Conservation (phyloP, 768 basidiomycete genomes). For the Mrakia gelida region DNA sequence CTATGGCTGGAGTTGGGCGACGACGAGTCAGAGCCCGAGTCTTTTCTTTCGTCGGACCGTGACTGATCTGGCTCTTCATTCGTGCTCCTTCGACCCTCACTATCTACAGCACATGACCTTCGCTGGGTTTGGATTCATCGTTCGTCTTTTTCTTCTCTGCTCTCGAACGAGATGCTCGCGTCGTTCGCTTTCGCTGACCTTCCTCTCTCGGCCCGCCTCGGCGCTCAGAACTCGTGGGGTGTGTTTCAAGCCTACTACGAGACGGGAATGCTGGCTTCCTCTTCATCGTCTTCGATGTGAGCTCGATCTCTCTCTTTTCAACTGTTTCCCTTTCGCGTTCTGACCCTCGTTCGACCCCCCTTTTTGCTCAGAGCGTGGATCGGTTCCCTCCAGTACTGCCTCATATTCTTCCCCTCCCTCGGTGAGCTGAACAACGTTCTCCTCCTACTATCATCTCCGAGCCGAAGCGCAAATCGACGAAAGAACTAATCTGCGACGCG, state of each 20-base stretch:
- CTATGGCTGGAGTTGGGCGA: too few species aligned
- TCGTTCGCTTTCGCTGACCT: too few species aligned
- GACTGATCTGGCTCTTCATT: too few species aligned
- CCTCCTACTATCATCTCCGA: background rate
- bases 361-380: background rate
- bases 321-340: too few species aligned
- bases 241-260: conserved; percentile 13
- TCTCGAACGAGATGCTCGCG: too few species aligned
- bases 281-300: background rate
- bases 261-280: background rate
- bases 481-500: background rate
- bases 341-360: too few species aligned
- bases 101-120: background rate
- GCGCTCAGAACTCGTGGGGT: background rate
- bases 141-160: background rate
- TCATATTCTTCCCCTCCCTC: conserved; percentile 11
- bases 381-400: conserved; percentile 9
- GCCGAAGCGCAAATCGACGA: too few species aligned
- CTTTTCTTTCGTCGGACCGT: too few species aligned
- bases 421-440: background rate
- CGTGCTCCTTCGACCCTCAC: background rate
- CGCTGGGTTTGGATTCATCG: background rate
- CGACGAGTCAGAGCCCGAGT: background rate
- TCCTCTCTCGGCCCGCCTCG: background rate
- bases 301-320: background rate